These are phyloP conservation scores for Dictyophora rubrovolvata DNA, from an alignment of 768 basidiomycete genomes.

Conservation along the genomic window DNA sequence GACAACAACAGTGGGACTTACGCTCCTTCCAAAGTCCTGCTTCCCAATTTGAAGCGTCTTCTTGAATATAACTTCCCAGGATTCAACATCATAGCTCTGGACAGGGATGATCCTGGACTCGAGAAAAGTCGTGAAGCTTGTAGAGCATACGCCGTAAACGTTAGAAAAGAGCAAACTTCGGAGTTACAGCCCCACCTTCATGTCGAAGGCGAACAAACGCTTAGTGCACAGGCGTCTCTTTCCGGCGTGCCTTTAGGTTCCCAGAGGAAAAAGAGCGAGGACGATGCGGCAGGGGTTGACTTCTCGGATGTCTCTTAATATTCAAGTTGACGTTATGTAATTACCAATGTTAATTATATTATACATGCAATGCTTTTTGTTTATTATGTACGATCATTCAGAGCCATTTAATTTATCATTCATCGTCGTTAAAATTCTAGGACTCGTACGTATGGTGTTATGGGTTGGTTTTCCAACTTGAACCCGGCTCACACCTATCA, in stretches of 20 bases:
- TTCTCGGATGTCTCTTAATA: not conserved
- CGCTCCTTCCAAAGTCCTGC: conserved; percentile 53
- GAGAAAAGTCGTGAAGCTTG: conserved; percentile 55
- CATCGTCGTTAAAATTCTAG: too few relatives aligned
- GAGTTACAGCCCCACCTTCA: conserved; percentile 54
- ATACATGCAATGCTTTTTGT: too few relatives aligned
- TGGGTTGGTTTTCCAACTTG: too few relatives aligned
- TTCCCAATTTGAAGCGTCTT: conserved; percentile 50
- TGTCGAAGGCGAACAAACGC: conserved; percentile 41
- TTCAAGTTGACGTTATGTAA: too few relatives aligned
- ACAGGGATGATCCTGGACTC: conserved; percentile 45
- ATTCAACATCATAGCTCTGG: conserved; percentile 44
- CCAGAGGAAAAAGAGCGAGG: not conserved
- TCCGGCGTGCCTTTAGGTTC: not conserved
- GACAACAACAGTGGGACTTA: conserved; percentile 87
- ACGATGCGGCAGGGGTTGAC: not conserved
- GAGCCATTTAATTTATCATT: too few relatives aligned
- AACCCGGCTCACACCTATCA: too few relatives aligned
- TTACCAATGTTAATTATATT: too few relatives aligned
- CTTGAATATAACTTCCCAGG: conserved; percentile 69
- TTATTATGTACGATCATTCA: too few relatives aligned
- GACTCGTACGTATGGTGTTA: too few relatives aligned
- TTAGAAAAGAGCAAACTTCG: conserved; percentile 47
- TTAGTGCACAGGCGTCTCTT: conserved; percentile 24
- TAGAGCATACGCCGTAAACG: conserved; percentile 49